These are phyloP conservation scores for Beauveria australis DNA, from an alignment of 2,329 filamentous ascomycete genomes.

Conservation along the genomic window DNA sequence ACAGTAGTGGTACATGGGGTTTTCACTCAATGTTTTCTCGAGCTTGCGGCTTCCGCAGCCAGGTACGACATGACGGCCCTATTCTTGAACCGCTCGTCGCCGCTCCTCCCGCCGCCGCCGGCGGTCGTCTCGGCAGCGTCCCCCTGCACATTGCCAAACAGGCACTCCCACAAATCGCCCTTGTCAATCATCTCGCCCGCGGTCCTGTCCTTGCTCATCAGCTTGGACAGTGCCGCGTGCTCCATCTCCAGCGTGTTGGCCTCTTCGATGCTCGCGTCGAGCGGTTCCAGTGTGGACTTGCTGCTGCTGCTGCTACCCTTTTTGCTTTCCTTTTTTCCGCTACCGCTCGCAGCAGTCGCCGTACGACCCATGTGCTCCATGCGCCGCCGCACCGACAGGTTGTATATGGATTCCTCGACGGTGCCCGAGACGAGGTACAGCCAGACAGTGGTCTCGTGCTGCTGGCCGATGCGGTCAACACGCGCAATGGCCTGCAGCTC, in stretches of 20 bases:
- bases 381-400: slow-evolving; percentile 71
- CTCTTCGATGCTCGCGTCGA: slow-evolving; percentile 61
- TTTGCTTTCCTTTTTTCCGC: slow-evolving; percentile 18
- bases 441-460: slow-evolving; percentile 84
- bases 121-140: neutral
- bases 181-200: slow-evolving; percentile 74
- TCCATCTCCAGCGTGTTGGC: slow-evolving; percentile 82
- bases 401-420: slow-evolving; percentile 86
- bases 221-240: slow-evolving; percentile 57
- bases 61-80: slow-evolving; percentile 26
- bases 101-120: slow-evolving; percentile 20
- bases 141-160: slow-evolving; percentile 56
- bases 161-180: slow-evolving; percentile 78
- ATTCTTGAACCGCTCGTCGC: slow-evolving; percentile 8
- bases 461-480: slow-evolving; percentile 89
- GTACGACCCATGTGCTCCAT: slow-evolving; percentile 63
- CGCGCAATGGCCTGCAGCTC: slow-evolving; percentile 93
- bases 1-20: neutral
- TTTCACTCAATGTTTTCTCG: slow-evolving; percentile 18
- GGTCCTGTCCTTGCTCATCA: slow-evolving; percentile 62
- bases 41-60: slow-evolving; percentile 36
- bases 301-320: slow-evolving; percentile 11
- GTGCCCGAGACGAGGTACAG: slow-evolving; percentile 88
- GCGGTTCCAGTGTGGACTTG: slow-evolving; percentile 36
- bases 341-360: slow-evolving; percentile 11